Evolutionary conservation across 306 rosid species (phyloP), one percentile per base, ranked within the genome.

Genomic region (Senna siamea): DNA sequence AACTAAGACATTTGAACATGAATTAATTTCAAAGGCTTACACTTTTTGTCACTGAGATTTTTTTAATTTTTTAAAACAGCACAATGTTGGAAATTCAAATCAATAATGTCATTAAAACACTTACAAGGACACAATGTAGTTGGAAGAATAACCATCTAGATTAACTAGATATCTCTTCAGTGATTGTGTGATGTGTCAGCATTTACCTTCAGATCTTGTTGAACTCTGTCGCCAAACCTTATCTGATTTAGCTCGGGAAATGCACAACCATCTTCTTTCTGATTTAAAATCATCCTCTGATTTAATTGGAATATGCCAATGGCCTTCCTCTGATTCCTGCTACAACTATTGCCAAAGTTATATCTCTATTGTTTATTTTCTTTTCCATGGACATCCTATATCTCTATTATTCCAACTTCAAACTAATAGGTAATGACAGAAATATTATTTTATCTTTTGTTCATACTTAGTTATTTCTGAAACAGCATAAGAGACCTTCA

Each of bases 311-410:
- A 93, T 79, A 77, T 93, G 98, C 97, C 98, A 91, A 69, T 84
- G 90, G 75, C 97, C 97, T 67, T 83, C 83, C 55, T 84, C 92
- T 46, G 98, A 91, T 93, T 93, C 98, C 98, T 93, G 85, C 38
- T 32, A 80, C 70, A 85, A 82, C 52, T 74, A 75, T 76, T 62
- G 46, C 46, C 67, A 38, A 81, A 30, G 66, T 78, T 47, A 80
- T 37, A 73, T 56, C 55, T 44, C 46, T n/a, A 64, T 41, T 53
- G 48, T 50, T 40, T 13, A 18, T 53, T 59, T 52, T 68, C 17
- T 48, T 48, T 68, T 68, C 23, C 53, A 37, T 3, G n/a, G 6
- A n/a, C n/a, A n/a, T 41, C 47, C 66, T 30, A 60, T 43, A 73
- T 69, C 59, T 28, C 35, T 17, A 69, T 51, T 30, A 9, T 51